Percentiles rank a stretch among this genome's conserved stretches.
Evolutionary conservation across 1,284 basidiomycete species (phyloP).

Genomic region (Coniferiporia sulphurascens): DNA sequence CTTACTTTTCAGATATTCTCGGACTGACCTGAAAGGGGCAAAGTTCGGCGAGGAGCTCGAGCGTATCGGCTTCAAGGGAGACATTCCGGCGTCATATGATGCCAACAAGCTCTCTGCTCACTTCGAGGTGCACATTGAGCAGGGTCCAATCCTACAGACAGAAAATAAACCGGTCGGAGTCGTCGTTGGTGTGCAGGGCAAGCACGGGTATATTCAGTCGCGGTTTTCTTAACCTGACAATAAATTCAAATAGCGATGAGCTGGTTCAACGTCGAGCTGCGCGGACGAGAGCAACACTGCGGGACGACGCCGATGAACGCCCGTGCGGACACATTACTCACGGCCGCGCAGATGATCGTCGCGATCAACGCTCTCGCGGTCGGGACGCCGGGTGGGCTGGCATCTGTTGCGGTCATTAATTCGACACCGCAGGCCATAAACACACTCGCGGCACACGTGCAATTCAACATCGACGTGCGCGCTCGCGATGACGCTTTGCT

Average conservation of each 20-base stretch:
- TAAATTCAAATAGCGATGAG: slow-evolving; percentile 16
- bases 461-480: slow-evolving; percentile 23
- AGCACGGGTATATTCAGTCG: neutral
- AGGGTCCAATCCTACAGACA: slow-evolving; percentile 24
- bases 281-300: slow-evolving; percentile 25
- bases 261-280: slow-evolving; percentile 24
- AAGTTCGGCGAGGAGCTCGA: slow-evolving; percentile 21
- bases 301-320: slow-evolving; percentile 24
- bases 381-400: slow-evolving; percentile 13
- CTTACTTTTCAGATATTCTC: slow-evolving; percentile 3
- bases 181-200: slow-evolving; percentile 23
- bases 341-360: slow-evolving; percentile 24
- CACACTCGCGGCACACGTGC: slow-evolving; percentile 21
- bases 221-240: neutral
- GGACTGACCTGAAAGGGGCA: slow-evolving; percentile 20
- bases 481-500: slow-evolving; percentile 15
- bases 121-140: slow-evolving; percentile 27
- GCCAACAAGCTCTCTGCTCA: slow-evolving; percentile 23
- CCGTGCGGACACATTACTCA: slow-evolving; percentile 25
- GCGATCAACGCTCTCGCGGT: slow-evolving; percentile 19
- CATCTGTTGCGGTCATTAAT: slow-evolving; percentile 22
- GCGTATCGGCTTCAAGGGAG: slow-evolving; percentile 24
- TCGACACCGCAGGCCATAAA: slow-evolving; percentile 22
- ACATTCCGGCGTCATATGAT: slow-evolving; percentile 19
- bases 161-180: slow-evolving; percentile 21